These are phyloP conservation scores for Suillus spraguei DNA, from an alignment of 768 basidiomycete species.

Conservation along the genomic window DNA sequence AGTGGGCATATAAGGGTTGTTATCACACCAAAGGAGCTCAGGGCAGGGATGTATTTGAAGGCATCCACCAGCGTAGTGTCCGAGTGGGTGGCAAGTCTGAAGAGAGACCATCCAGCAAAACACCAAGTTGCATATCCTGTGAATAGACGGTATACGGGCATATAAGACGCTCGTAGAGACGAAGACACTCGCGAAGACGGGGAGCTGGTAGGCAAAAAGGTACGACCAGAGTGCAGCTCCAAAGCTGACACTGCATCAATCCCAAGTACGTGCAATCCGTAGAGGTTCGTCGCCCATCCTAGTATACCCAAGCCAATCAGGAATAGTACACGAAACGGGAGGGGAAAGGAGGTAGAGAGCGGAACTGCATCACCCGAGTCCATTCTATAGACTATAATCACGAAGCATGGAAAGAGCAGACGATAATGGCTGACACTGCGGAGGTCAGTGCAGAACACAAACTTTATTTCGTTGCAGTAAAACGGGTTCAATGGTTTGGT, in stretches of 20 bases:
- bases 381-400: slow-evolving; percentile 27
- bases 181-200: slow-evolving; percentile 23
- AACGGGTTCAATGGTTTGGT: neutral
- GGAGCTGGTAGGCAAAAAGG: slow-evolving; percentile 25
- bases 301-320: slow-evolving; percentile 80
- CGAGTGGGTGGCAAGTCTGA: slow-evolving; percentile 59
- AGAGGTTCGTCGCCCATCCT: slow-evolving; percentile 93
- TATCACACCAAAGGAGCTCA: slow-evolving; percentile 62
- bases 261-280: slow-evolving; percentile 73
- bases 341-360: slow-evolving; percentile 68
- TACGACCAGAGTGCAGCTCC: slow-evolving; percentile 46
- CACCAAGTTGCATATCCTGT: slow-evolving; percentile 61
- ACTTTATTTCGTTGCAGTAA: neutral
- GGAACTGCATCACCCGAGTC: slow-evolving; percentile 42
- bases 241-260: slow-evolving; percentile 75
- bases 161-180: slow-evolving; percentile 45
- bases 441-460: neutral
- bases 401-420: slow-evolving; percentile 10
- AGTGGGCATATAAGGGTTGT: slow-evolving; percentile 67
- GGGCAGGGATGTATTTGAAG: slow-evolving; percentile 75
- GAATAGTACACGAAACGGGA: slow-evolving; percentile 90
- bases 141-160: slow-evolving; percentile 69
- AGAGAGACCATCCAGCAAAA: slow-evolving; percentile 69
- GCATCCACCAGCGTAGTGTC: slow-evolving; percentile 64
- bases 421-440: slow-evolving; percentile 10